Base-by-base conservation (phyloP, 1,284 basidiomycete genomes). In the Trametes pubescens region DNA sequence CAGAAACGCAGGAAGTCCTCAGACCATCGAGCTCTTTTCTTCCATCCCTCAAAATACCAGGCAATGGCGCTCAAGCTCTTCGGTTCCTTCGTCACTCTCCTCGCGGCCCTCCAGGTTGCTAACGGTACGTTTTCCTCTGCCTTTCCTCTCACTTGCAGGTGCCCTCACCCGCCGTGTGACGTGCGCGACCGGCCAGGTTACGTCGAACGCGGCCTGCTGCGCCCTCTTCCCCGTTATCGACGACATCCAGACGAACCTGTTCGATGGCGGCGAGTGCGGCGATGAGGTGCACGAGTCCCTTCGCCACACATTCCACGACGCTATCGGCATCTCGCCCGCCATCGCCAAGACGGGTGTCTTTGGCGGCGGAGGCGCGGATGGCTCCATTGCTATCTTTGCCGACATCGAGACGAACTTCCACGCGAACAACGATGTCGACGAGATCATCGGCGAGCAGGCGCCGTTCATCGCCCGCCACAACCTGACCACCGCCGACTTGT, bases 131-230 rank as follows among this genome's bases (percentile, higher is more conserved):
- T 51, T 3, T 14, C n/a, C 32, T n/a, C 10, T 8, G 18, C 34
- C 44, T 16, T 21, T 29, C 32, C 26, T 11, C 10, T 14, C 47
- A 32, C 8, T 16, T 43, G 18, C 40, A 67, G 68, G 62, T 57
- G 68, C 68, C 14, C n/a, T 69, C n/a, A 69, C 66, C 43, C 60
- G 62, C 53, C 61, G 61, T 34, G 68, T 67, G 3, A 59, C 68
- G 14, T 69, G 68, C 57, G 40, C 68, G n/a, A 64, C 65, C 59
- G 68, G 68, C 24, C 62, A 75, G 48, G 72, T 69, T 5, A 76
- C 75, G 11, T 68, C 76, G 1, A 76, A 80, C 62, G 74, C 67
- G 22, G 78, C 77, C n/a, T 80, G 79, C 68, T 79, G 78, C 65
- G 67, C 72, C 59, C 67, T 72, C 52, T 80, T 79, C 74, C 71